Evolutionary conservation across 352 stramenopile genomes (phyloP).

Genomic region (Thraustochytrium sp.): DNA sequence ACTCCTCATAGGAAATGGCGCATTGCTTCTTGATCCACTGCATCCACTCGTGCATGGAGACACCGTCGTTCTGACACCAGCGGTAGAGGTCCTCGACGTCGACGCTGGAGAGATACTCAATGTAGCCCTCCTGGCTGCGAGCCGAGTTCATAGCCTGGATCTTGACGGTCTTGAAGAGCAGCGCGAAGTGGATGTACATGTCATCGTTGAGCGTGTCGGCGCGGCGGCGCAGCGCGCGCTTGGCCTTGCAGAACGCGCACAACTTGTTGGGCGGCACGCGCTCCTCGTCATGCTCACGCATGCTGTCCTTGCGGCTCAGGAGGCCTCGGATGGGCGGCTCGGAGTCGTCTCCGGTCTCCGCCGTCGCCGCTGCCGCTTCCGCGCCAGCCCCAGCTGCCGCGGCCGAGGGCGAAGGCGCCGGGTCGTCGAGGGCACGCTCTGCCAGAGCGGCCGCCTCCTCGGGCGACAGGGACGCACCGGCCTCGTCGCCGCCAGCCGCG

Average conservation of each 20-base stretch:
- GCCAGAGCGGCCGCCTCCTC: not conserved
- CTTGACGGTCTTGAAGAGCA: conserved; percentile 25
- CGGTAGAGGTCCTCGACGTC: conserved; percentile 32
- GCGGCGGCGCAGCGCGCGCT: not conserved
- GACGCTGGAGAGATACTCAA: conserved; percentile 28
- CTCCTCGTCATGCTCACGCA: not conserved
- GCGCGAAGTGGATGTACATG: conserved; percentile 40
- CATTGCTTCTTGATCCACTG: conserved; percentile 40
- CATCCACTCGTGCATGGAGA: conserved; percentile 38
- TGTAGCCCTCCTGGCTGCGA: conserved; percentile 26
- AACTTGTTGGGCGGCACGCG: not conserved
- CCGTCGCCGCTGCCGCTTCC: too few species aligned
- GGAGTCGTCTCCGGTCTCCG: not conserved
- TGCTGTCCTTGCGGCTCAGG: not conserved
- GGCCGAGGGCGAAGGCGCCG: not conserved
- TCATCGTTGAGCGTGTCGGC: not conserved
- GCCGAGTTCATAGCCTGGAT: conserved; percentile 21
- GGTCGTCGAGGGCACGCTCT: not conserved
- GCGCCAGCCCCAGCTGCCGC: too few species aligned
- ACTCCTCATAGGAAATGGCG: not conserved
- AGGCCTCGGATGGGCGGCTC: too few species aligned
- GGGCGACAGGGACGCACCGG: not conserved
- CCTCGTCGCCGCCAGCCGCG: not conserved
- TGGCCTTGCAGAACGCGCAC: conserved; percentile 23
- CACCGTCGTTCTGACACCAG: conserved; percentile 9